These are phyloP conservation scores for Excoecaria cochinchinensis DNA, from an alignment of 345 rosid genomes.

Conservation along the genomic window DNA sequence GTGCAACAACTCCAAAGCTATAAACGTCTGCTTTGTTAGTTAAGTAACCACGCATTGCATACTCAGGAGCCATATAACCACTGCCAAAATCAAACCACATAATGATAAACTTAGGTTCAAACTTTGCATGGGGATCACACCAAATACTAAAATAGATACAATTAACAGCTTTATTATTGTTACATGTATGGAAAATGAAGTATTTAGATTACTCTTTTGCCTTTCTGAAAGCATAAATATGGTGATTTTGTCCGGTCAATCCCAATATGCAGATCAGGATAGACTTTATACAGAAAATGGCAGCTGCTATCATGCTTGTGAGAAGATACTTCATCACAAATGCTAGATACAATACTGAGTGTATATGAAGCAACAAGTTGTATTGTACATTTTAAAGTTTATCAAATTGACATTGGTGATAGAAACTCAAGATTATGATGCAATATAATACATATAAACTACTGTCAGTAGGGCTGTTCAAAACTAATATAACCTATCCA, in stretches of 20 bases:
- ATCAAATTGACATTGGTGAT: not conserved
- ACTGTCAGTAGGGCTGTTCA: too few relatives aligned
- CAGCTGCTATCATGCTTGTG: not conserved
- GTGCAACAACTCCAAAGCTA: slow-evolving; percentile 55
- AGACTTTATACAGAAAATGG: not conserved
- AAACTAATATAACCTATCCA: too few relatives aligned
- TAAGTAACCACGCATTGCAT: slow-evolving; percentile 83
- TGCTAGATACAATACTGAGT: not conserved
- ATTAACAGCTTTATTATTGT: not conserved
- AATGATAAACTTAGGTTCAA: not conserved
- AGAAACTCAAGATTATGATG: not conserved
- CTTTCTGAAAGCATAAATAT: not conserved
- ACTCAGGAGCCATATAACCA: slow-evolving; percentile 71
- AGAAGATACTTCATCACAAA: not conserved
- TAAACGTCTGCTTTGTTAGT: slow-evolving; percentile 62
- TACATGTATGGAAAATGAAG: not conserved
- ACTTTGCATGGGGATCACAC: not conserved
- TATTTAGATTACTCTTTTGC: not conserved
- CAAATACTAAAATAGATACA: not conserved
- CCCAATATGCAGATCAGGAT: not conserved
- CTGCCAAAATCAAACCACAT: slow-evolving; percentile 31
- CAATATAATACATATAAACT: not conserved
- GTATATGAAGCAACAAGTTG: not conserved
- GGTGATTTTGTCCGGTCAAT: not conserved
- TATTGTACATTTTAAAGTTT: not conserved